These are phyloP conservation scores for Allium fistulosum DNA, from an alignment of 106 monocot species.

Conservation along the genomic window DNA sequence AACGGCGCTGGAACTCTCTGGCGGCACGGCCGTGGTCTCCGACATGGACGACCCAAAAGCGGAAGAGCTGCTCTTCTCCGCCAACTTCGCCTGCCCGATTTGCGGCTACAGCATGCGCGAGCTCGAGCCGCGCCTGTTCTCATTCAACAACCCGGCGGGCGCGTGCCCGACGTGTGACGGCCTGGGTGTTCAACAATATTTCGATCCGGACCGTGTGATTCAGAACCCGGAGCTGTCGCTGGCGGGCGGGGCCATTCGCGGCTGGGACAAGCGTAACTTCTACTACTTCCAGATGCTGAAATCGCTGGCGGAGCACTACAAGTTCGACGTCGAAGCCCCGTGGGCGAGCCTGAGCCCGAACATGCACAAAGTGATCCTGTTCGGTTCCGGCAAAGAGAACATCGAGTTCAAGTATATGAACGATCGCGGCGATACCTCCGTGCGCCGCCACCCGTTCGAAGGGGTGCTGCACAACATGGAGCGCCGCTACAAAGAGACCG, in stretches of 20 bases:
- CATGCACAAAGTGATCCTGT: too few relatives aligned
- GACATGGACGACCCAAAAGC: conserved; percentile 1
- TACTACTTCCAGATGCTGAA: too few relatives aligned
- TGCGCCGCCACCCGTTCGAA: too few relatives aligned
- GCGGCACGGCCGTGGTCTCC: neutral
- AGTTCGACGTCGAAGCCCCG: too few relatives aligned
- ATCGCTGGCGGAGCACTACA: too few relatives aligned
- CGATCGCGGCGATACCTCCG: too few relatives aligned
- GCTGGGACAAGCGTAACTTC: too few relatives aligned
- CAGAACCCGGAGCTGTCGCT: neutral
- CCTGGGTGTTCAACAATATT: neutral
- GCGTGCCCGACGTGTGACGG: conserved; percentile 6
- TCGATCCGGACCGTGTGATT: conserved; percentile 1
- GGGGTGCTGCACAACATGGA: too few relatives aligned
- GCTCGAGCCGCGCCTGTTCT: conserved; percentile 6
- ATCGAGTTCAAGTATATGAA: too few relatives aligned
- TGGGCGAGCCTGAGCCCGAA: too few relatives aligned
- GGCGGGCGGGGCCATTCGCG: neutral
- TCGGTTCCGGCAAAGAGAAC: too few relatives aligned
- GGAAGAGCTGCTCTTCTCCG: neutral
- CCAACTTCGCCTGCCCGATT: neutral
- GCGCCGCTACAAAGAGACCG: too few relatives aligned
- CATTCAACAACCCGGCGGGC: conserved; percentile 2
- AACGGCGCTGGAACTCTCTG: conserved; percentile 3
- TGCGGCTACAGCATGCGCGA: conserved; percentile 1